A percentile compares a stretch with the other conserved stretches of the same genome.
phyloP scores from a whole-genome alignment of 2,329 filamentous ascomycete genomes.

The Hypoxylon sp. region DNA sequence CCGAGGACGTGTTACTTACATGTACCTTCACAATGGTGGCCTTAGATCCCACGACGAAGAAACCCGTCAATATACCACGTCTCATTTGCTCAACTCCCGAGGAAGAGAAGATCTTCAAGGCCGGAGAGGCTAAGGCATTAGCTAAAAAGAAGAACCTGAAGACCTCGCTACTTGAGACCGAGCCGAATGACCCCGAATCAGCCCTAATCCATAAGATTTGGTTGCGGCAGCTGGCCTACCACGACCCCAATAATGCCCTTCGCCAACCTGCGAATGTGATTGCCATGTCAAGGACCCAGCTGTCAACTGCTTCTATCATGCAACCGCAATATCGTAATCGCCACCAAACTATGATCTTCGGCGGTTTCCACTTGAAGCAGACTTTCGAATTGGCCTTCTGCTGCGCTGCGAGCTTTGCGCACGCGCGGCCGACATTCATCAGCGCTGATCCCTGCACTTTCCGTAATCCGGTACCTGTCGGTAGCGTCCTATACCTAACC shows the following conservation, averaged over 20 bases:
- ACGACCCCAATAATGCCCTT: constrained; percentile 57
- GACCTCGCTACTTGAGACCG: constrained; percentile 74
- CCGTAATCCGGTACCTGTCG: constrained; percentile 81
- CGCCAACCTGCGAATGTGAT: constrained; percentile 60
- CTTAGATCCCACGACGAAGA: constrained; percentile 76
- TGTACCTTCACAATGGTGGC: constrained; percentile 83
- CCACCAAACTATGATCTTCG: constrained; percentile 85
- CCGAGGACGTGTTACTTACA: constrained; percentile 62
- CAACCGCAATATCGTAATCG: constrained; percentile 70
- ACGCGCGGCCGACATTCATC: constrained; percentile 78
- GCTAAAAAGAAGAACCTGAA: constrained; percentile 75
- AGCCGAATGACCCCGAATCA: constrained; percentile 79
- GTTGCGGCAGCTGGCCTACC: constrained; percentile 76
- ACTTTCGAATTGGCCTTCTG: constrained; percentile 84
- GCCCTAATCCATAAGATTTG: constrained; percentile 81
- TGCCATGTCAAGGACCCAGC: constrained; percentile 73
- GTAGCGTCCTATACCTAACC: constrained; percentile 80
- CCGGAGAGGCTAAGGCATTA: constrained; percentile 71
- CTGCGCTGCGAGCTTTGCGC: constrained; percentile 78
- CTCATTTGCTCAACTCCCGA: constrained; percentile 72
- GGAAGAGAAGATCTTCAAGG: constrained; percentile 73
- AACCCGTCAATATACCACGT: constrained; percentile 71
- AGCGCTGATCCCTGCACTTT: constrained; percentile 82
- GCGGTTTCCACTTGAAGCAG: constrained; percentile 80
- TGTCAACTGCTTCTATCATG: constrained; percentile 77